Evolutionary conservation across 768 basidiomycete species (phyloP).

Genomic region (Sporobolomyces roseus): DNA sequence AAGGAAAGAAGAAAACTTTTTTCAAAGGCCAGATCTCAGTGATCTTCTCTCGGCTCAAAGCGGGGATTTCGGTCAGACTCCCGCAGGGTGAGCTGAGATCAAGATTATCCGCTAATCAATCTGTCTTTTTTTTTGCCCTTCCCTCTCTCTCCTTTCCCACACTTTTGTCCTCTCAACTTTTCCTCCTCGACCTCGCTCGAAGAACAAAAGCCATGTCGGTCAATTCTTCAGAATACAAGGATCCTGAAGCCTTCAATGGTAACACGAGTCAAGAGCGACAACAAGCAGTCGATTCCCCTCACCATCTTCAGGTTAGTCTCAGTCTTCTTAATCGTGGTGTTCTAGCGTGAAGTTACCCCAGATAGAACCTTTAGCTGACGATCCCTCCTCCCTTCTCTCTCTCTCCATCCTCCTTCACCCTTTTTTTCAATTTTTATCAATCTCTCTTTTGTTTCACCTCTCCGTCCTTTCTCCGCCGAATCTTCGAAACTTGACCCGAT

Average conservation of each 20-base stretch:
- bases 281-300: not conserved
- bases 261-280: not conserved
- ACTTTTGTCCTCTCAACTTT: no score
- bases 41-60: no score
- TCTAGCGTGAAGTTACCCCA: not conserved
- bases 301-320: not conserved
- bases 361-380: not conserved
- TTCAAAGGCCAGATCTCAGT: no score
- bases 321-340: not conserved
- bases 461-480: not conserved
- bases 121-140: not conserved
- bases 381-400: not conserved
- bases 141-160: not conserved
- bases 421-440: not conserved
- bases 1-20: no score
- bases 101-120: not conserved
- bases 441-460: not conserved
- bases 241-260: slow-evolving; percentile 2
- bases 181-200: not conserved
- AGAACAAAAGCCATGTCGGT: not conserved
- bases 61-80: no score
- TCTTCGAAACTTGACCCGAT: no score
- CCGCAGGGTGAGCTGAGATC: no score
- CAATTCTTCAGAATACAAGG: slow-evolving; percentile 1
- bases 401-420: not conserved